Evolutionary conservation across 2,329 filamentous ascomycete species (phyloP), one percentile per base, ranked within the genome.

Genomic region (Aspergillus clavatus): DNA sequence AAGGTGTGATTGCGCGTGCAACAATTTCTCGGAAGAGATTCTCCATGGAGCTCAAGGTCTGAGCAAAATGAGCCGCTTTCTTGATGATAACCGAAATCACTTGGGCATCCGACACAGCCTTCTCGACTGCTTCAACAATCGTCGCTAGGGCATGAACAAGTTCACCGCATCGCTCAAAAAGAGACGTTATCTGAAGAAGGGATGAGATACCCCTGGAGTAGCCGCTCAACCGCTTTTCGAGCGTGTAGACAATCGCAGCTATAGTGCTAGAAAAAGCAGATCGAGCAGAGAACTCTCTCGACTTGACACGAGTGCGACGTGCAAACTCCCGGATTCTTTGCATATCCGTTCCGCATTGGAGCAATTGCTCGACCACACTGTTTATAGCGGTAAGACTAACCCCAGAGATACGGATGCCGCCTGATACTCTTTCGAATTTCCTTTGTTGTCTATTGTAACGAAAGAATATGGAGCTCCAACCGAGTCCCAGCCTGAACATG

Each of bases 21-120:
- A 93, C 64, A 0, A 91, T 74, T 50, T 88, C 81, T 12, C 82
- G 78, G 58, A 88, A 77, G 24, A 87, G 76, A 18, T 78, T 74
- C 16, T 79, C 78, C 18, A 89, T 66, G 46, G 81, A 78, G 10
- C 72, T 71, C 40, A 82, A 79, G 24, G 78, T 76, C 52, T 86
- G 79, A 47, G 89, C 83, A 4, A 82, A 75, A 8, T 79, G 69
- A 41, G 82, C 79, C 1, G 82, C 79, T 50, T 81, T 78, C 22
- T 78, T 69, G 51, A 84, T 84, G 1, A 86, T 70, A 18, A 75
- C 66, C 0, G 82, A 81, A 1, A 88, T 67, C 19, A 85, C 71
- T 19, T 79, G 72, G 44, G 84, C 80, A 48, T 88, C 84, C 4
- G 61, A 76, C 40, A 56, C 71, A 37, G 60, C 68, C 46, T 36